Conservation (phyloP, 352 stramenopile genomes). For the Pythium myriotylum region DNA sequence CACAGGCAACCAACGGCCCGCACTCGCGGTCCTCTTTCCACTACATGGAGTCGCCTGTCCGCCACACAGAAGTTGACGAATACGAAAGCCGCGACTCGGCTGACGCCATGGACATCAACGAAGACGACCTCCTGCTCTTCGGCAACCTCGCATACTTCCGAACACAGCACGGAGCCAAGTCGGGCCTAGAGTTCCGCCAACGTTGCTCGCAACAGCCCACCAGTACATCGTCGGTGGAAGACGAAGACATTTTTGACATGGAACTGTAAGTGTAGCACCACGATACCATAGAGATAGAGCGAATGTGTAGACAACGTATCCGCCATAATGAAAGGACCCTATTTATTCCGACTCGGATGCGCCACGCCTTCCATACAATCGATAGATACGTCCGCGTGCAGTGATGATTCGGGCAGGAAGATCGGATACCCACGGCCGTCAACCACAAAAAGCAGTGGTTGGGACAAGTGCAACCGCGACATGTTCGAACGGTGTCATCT, state of each 20-base stretch:
- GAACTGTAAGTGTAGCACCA: slow-evolving; percentile 46
- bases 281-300: slow-evolving; percentile 18
- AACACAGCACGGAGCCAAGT: slow-evolving; percentile 44
- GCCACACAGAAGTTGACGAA: background rate
- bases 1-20: slow-evolving; percentile 24
- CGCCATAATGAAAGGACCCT: slow-evolving; percentile 17
- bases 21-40: slow-evolving; percentile 21
- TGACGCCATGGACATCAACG: slow-evolving; percentile 42
- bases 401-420: too few relatives aligned
- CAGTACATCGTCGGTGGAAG: slow-evolving; percentile 21
- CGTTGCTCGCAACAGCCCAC: background rate
- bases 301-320: slow-evolving; percentile 6
- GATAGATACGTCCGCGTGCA: too few relatives aligned
- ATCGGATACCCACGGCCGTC: background rate
- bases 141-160: slow-evolving; percentile 71
- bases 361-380: too few relatives aligned
- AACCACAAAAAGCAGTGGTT: too few relatives aligned
- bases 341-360: slow-evolving; percentile 33
- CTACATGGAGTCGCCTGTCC: slow-evolving; percentile 20
- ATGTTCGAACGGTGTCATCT: too few relatives aligned
- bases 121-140: slow-evolving; percentile 67
- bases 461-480: too few relatives aligned
- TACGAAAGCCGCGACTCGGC: slow-evolving; percentile 2
- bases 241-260: slow-evolving; percentile 76
- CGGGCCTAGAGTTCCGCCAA: slow-evolving; percentile 11